Conservation (phyloP, 78 protist species). For the Dictyostelium brefeldianum region DNA sequence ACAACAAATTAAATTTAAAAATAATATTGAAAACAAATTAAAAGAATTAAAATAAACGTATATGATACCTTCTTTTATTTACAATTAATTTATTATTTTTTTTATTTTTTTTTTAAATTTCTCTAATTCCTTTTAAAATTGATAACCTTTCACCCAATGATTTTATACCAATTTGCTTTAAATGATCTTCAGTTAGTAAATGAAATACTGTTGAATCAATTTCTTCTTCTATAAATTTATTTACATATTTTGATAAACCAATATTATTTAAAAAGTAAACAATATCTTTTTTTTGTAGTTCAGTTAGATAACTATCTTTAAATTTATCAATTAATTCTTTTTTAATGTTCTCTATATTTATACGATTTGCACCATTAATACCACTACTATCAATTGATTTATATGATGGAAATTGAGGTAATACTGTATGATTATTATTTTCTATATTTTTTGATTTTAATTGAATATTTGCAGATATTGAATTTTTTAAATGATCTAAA, state of each 20-base stretch:
- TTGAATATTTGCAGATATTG: constrained; percentile 20
- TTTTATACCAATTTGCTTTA: constrained; percentile 54
- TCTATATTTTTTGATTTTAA: constrained; percentile 23
- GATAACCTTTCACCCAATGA: constrained; percentile 59
- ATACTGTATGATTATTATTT: constrained; percentile 27
- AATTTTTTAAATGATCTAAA: constrained; percentile 15
- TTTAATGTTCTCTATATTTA: neutral
- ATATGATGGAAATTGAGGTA: constrained; percentile 9
- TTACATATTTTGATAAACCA: constrained; percentile 68
- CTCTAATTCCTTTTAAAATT: constrained; percentile 53
- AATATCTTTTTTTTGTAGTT: constrained; percentile 53
- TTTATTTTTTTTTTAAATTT: neutral
- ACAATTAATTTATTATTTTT: neutral
- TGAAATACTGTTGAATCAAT: constrained; percentile 65
- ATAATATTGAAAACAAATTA: too few relatives aligned
- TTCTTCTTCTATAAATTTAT: constrained; percentile 71
- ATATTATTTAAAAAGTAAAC: constrained; percentile 44
- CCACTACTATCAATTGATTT: neutral
- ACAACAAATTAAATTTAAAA: too few relatives aligned
- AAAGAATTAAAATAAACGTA: too few relatives aligned
- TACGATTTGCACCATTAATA: neutral
- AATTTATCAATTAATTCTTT: constrained; percentile 25
- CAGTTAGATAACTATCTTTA: constrained; percentile 54
- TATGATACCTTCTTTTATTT: neutral
- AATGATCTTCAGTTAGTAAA: constrained; percentile 52